Conservation (phyloP, 805 yeast species). For the Crinitomyces ghanaensis region DNA sequence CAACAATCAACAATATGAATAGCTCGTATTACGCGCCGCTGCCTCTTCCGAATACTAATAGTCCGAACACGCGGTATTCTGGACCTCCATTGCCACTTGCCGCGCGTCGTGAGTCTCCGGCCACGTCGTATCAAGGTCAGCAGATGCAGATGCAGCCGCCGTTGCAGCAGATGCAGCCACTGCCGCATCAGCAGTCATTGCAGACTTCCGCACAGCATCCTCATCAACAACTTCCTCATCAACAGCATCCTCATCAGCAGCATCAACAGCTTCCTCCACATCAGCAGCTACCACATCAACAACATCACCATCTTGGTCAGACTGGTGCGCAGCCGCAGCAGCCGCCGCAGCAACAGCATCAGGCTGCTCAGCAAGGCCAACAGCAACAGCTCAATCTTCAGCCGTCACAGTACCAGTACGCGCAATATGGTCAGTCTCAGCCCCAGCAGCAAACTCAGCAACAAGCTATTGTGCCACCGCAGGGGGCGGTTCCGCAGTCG, state of each 20-base stretch:
- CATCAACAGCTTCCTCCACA: conserved; percentile 9
- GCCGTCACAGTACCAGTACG: conserved; percentile 8
- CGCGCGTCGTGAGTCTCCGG: too few species aligned
- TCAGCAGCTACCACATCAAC: conserved; percentile 12
- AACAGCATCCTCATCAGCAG: conserved; percentile 5
- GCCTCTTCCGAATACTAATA: too few species aligned
- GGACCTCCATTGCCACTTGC: too few species aligned
- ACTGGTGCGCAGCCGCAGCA: conserved; percentile 13
- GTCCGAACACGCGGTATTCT: too few species aligned
- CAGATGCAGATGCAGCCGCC: conserved; percentile 6
- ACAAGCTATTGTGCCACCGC: not conserved
- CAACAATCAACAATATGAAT: too few species aligned
- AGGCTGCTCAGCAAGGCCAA: conserved; percentile 9
- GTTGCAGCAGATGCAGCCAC: conserved; percentile 5
- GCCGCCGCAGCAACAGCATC: conserved; percentile 10
- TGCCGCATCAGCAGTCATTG: conserved; percentile 7
- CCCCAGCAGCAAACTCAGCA: conserved; percentile 7
- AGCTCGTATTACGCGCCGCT: too few species aligned
- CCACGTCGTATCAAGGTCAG: too few species aligned
- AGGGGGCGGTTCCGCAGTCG: conserved; percentile 5
- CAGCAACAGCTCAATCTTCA: conserved; percentile 9
- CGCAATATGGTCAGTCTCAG: conserved; percentile 11
- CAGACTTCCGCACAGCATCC: conserved; percentile 6
- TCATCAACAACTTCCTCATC: conserved; percentile 6
- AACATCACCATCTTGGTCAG: conserved; percentile 13